Evolutionary conservation across 768 basidiomycete species (phyloP), one percentile per base, ranked within the genome.

Genomic region (Russula lepida): DNA sequence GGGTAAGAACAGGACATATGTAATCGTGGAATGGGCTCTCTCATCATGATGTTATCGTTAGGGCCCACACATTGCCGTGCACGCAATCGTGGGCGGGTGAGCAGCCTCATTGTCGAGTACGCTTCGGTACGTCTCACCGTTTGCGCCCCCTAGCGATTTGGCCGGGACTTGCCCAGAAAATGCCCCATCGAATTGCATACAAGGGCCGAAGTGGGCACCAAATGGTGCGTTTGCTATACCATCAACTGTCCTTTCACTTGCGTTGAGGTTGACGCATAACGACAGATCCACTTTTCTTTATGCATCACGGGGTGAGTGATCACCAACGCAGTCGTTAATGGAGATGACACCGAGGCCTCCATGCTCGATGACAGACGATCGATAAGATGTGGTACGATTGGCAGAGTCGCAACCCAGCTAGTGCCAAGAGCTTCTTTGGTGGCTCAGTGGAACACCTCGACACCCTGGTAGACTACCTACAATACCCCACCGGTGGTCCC

Each of bases 321-420:
- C 6, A 12, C 60, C 7, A 17, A 12, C 19, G 5, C 13, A 15
- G 33, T 21, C 11, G 21, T 28, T 2, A 9, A 49, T 15, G 4
- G 12, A 21, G 23, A n/a, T 30, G 32, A 9, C 6, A 28, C 48
- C 41, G 11, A 58, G 7, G 3, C n/a, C 6, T 4, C 21, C 9
- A 4, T 46, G 21, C 27, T 32, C 12, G 33, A 5, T 23, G 23
- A 28, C 57, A 70, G 70, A 74, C 73, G 73, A 66, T 75, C 53
- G 74, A 75, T 64, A 73, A 72, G 59, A 54, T 75, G 11, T 75
- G 74, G 74, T 73, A 54, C 56, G 69, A 74, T 46, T 75, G 74
- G 74, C 74, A 75, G 51, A 58, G 60, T 54, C 57, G 56, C 12
- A 50, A 71, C 58, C 30, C 62, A 1, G 55, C 48, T 9, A 75